A percentile compares a stretch with the other conserved stretches of the same genome.
Conservation (phyloP, 169 alveolate genomes). For the Perkinsus marinus region DNA sequence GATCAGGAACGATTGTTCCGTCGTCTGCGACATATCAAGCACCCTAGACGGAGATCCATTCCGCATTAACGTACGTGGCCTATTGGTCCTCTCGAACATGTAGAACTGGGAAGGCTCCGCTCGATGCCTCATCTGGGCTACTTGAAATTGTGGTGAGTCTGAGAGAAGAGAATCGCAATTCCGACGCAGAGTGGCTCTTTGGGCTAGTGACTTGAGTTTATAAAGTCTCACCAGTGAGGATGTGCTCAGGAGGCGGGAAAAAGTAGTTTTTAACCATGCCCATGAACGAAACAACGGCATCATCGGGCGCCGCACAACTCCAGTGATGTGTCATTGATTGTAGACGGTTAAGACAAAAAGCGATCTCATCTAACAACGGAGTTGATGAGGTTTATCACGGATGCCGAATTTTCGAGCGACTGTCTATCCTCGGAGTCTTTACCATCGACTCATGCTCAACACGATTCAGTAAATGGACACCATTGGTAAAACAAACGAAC, state of each 20-base stretch:
- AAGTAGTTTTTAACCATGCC: background rate
- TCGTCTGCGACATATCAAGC: background rate
- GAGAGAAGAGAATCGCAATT: background rate
- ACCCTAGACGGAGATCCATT: background rate
- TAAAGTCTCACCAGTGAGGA: background rate
- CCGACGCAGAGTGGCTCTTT: background rate
- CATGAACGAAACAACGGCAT: background rate
- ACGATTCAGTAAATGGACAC: too few relatives aligned
- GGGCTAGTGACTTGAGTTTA: background rate
- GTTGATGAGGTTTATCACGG: too few relatives aligned
- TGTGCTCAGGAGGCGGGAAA: background rate
- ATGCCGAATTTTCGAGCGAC: too few relatives aligned
- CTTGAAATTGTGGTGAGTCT: background rate
- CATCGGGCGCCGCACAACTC: background rate
- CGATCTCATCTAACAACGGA: too few relatives aligned
- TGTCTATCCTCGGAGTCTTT: too few relatives aligned
- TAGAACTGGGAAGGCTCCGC: background rate
- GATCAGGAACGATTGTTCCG: background rate
- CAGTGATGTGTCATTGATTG: background rate
- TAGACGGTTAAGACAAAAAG: too few relatives aligned
- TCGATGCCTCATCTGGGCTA: background rate
- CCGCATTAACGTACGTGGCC: background rate
- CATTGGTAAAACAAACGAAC: too few relatives aligned
- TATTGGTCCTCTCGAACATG: background rate
- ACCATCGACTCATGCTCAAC: too few relatives aligned